Percentiles rank a stretch among this genome's conserved stretches.
These are phyloP conservation scores for Chaetomiaceae sp. DNA, from an alignment of 2,329 filamentous ascomycete species.

Conservation along the genomic window DNA sequence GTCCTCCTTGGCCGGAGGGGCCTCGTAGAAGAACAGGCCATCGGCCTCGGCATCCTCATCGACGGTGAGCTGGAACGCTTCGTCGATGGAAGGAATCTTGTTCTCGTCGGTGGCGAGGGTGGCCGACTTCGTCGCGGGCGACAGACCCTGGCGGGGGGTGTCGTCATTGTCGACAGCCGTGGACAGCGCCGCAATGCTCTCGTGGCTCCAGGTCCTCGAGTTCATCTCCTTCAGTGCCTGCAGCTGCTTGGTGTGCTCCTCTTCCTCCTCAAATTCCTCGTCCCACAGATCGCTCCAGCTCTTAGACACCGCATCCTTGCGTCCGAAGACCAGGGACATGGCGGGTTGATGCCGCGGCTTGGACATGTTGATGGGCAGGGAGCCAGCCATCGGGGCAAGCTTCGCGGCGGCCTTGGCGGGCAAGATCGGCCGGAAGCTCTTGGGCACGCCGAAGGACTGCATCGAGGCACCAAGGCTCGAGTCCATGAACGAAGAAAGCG, in stretches of 20 bases:
- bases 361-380: slow-evolving; percentile 73
- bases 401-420: slow-evolving; percentile 44
- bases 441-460: slow-evolving; percentile 60
- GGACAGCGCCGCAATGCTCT: slow-evolving; percentile 47
- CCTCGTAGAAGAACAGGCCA: slow-evolving; percentile 68
- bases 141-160: slow-evolving; percentile 38
- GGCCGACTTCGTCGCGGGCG: slow-evolving; percentile 37
- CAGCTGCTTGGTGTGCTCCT: slow-evolving; percentile 56
- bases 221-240: slow-evolving; percentile 60
- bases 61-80: slow-evolving; percentile 36
- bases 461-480: slow-evolving; percentile 77
- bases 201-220: slow-evolving; percentile 72
- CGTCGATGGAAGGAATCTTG: slow-evolving; percentile 32
- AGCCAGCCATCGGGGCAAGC: slow-evolving; percentile 56
- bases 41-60: slow-evolving; percentile 61
- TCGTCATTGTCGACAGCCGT: slow-evolving; percentile 35
- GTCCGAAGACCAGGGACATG: slow-evolving; percentile 74
- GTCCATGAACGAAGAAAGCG: slow-evolving; percentile 75
- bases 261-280: slow-evolving; percentile 74
- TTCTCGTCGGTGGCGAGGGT: slow-evolving; percentile 32
- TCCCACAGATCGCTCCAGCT: slow-evolving; percentile 99
- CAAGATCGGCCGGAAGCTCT: slow-evolving; percentile 33
- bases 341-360: slow-evolving; percentile 64
- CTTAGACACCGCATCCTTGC: slow-evolving; percentile 79
- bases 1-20: slow-evolving; percentile 35